Base-by-base conservation (phyloP, 371 early-diverging fungal species). In the Actinomortierella wolfii region DNA sequence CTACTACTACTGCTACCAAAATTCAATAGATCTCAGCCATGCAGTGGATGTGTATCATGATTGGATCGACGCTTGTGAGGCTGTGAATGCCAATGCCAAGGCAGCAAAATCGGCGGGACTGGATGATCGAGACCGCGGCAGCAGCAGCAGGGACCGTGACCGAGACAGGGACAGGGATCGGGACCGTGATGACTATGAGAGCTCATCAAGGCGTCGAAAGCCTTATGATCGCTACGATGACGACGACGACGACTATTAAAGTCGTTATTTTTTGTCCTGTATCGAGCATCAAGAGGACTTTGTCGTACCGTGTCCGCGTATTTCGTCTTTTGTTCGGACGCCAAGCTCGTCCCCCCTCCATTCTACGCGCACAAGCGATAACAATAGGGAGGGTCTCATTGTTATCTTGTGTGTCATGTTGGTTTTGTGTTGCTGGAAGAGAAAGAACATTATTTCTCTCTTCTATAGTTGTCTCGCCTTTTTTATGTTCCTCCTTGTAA, bases 41-140 rank as follows among this genome's bases (percentile, higher is more conserved):
- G 84, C 92, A 9, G 86, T 92, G 15, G 94, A 94, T 75, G 91
- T 94, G 1, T 94, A 92, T 70, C 86, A 86, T 24, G 91, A 89
- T 43, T 94, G 94, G 94, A 83, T 94, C 43, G 94, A 94, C 69
- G 90, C 92, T 9, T 88, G 90, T 59, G 92, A 92, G 65, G 79
- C 82, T 28, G 86, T 87, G 13, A 89, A 73, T 39, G 59, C 73
- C 3, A 56, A 66, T 6, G 67, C 67, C 20, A 73, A 73, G 39
- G 73, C 73, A 24, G 61, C 67, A 14, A 66, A 59, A 57, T 41
- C 53, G 18, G 64, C 61, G 7, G 63, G 63, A 48, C 54, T 62
- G 49, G 64, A 59, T 48, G 70, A 65, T 29, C 73, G 59, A 21
- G 57, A 61, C 17, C 55, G 61, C 5, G 54, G 87, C 65, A 78